Evolutionary conservation across 2,329 filamentous ascomycete species (phyloP).

Genomic region (Hypoxylon sp.): DNA sequence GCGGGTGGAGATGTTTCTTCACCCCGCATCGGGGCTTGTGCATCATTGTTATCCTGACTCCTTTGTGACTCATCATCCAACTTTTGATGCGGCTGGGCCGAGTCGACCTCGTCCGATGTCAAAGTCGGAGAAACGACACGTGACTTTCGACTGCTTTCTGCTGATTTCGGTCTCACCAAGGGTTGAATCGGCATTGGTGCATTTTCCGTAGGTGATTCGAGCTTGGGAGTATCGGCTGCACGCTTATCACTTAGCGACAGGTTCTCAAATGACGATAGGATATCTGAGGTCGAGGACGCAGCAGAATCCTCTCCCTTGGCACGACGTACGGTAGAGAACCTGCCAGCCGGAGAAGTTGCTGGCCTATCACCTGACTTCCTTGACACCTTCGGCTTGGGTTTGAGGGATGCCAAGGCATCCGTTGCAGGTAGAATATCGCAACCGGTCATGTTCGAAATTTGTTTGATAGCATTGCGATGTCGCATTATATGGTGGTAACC

Average conservation of each 20-base stretch:
- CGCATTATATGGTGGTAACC: slow-evolving; percentile 79
- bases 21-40: slow-evolving; percentile 6
- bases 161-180: slow-evolving; percentile 44
- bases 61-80: slow-evolving; percentile 35
- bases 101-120: slow-evolving; percentile 17
- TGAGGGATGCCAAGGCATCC: slow-evolving; percentile 65
- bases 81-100: not conserved
- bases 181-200: slow-evolving; percentile 46
- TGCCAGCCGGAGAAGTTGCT: slow-evolving; percentile 36
- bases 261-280: slow-evolving; percentile 53
- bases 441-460: slow-evolving; percentile 80
- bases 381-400: slow-evolving; percentile 42
- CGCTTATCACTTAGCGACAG: slow-evolving; percentile 53
- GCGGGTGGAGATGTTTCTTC: slow-evolving; percentile 7
- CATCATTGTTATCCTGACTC: slow-evolving; percentile 14
- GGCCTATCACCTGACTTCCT: slow-evolving; percentile 36
- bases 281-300: slow-evolving; percentile 45
- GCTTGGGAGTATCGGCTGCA: slow-evolving; percentile 47
- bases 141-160: slow-evolving; percentile 36
- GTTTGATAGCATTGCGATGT: slow-evolving; percentile 77
- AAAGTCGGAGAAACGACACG: slow-evolving; percentile 5
- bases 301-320: slow-evolving; percentile 40
- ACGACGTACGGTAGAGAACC: slow-evolving; percentile 50
- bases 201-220: slow-evolving; percentile 41
- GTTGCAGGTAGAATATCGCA: slow-evolving; percentile 73